Base-by-base conservation (phyloP, 345 rosid genomes). In the Ricinus communis region DNA sequence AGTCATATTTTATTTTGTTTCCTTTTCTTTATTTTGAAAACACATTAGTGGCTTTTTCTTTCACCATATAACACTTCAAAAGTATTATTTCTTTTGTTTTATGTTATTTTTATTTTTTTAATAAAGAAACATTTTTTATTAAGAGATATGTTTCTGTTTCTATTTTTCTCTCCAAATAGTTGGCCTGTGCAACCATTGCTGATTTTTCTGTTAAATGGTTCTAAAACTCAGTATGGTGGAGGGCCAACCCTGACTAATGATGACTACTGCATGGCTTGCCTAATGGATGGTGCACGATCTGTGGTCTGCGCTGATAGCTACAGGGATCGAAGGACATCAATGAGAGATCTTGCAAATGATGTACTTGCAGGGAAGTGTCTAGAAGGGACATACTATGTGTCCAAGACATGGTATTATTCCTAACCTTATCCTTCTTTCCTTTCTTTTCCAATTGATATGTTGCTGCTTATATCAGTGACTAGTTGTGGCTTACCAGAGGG, bases 291-390 rank as follows among this genome's bases (percentile, higher is more conserved):
- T 51, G 97, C 97, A 18, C 81, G 71, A 58, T 77, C 83, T 46
- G 76, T 90, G 70, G 93, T 92, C 67, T 87, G 72, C 76, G 92
- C 90, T 66, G 99, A 90, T 78, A 89, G 97, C 85, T 95, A 95
- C 71, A 85, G 93, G 82, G 97, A 92, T 81, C 88, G 88, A 78
- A 85, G 97, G 85, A 84, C 83, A 79, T 71, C 79, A 66, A 85
- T 92, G 96, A 95, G 86, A 81, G 88, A 71, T 72, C 74, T 90
- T 67, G 97, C 90, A 71, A 84, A 70, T 49, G 70, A 82, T 74
- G 93, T 82, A 50, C 83, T 95, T 62, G 70, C 85, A 0, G 93
- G 90, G 63, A 90, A 88, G 80, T 79, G 87, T 65, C 71, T 60
- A 16, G 96, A 89, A 51, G 97, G 97, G 76, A 80, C 68, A 30